Conservation (phyloP, 306 rosid species). For the Prunus armeniaca region DNA sequence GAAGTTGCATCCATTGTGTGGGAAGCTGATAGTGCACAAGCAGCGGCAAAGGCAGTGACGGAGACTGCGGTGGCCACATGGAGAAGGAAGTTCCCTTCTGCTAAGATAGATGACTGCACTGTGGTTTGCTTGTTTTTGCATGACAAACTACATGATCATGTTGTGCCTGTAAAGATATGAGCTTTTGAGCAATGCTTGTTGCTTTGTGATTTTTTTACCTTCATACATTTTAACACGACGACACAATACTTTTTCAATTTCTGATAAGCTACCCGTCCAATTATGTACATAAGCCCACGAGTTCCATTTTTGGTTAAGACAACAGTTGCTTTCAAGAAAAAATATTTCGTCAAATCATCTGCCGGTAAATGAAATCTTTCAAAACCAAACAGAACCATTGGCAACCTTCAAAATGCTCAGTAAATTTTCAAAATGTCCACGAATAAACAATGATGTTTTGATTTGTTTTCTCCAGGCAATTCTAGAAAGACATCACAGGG, state of each 20-base stretch:
- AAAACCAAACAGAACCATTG: too few relatives aligned
- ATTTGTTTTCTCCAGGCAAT: too few relatives aligned
- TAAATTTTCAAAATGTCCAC: too few relatives aligned
- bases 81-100: slow-evolving; percentile 41
- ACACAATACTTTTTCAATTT: not conserved
- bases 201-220: not conserved
- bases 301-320: too few relatives aligned
- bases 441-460: too few relatives aligned
- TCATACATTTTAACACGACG: not conserved
- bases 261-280: too few relatives aligned
- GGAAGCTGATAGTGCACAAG: slow-evolving; percentile 45
- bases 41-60: slow-evolving; percentile 55
- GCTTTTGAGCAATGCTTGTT: not conserved
- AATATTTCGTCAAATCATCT: too few relatives aligned
- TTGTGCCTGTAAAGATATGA: not conserved
- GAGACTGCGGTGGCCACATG: slow-evolving; percentile 58
- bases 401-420: too few relatives aligned
- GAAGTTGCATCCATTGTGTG: slow-evolving; percentile 61
- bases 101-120: slow-evolving; percentile 61
- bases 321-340: too few relatives aligned
- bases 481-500: not conserved
- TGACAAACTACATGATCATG: slow-evolving; percentile 5
- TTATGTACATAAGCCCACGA: too few relatives aligned
- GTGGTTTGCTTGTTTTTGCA: slow-evolving; percentile 55
- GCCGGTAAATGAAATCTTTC: too few relatives aligned